phyloP scores from a whole-genome alignment of 75 land plant genomes.

The Pinus albicaulis region DNA sequence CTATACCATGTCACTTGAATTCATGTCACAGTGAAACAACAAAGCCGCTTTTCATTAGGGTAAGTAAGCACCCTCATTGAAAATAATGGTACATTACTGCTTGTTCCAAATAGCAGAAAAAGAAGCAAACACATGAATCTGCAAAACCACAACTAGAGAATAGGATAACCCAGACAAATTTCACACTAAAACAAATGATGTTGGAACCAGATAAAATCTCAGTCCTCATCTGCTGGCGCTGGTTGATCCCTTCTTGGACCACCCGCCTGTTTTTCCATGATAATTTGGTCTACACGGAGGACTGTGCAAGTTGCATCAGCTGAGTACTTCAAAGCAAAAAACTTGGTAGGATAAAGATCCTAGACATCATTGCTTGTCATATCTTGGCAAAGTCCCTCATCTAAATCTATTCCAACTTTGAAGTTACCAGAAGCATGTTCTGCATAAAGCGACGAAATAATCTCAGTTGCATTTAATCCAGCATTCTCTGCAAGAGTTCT shows the following conservation, averaged over 20 bases:
- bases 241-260: constrained; percentile 77
- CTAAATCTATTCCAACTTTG: constrained; percentile 88
- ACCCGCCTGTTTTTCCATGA: constrained; percentile 99
- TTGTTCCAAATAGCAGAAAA: no score
- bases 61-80: no score
- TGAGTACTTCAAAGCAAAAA: constrained; percentile 91
- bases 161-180: no score
- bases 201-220: neutral
- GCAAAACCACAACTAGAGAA: no score
- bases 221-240: constrained; percentile 88
- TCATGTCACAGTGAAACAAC: no score
- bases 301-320: constrained; percentile 98
- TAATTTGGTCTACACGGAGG: constrained; percentile 97
- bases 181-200: no score
- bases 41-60: no score
- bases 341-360: constrained; percentile 93
- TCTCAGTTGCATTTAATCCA: constrained; percentile 92
- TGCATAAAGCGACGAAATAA: constrained; percentile 92
- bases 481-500: constrained; percentile 94
- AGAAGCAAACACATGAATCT: no score
- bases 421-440: constrained; percentile 87
- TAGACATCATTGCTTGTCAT: constrained; percentile 55
- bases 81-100: no score
- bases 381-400: constrained; percentile 63
- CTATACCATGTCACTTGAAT: no score